Evolutionary conservation across 169 alveolate species (phyloP), one percentile per base, ranked within the genome.

Genomic region (Plasmodium adleri): DNA sequence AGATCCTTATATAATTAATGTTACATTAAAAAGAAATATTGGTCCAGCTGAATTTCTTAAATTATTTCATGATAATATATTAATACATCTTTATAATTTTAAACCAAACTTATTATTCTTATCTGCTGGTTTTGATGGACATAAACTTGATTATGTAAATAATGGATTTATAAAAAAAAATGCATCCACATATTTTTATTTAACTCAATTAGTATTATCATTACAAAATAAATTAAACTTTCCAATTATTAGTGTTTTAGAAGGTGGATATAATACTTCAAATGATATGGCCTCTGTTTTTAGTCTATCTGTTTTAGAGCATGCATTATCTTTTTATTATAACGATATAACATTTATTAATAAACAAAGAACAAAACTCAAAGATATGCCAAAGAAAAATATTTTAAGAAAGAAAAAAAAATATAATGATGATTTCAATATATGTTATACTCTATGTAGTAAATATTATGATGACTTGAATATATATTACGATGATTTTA

Each of bases 101-200:
- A 94, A 96, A 28, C 99, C 99, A 20, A 98, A 97, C 75, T 93
- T 97, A 59, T 97, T 97, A 12, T 96, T 97, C 64, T 93, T 97
- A 43, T 95, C 99, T n/a, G 99, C 99, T 26, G 99, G 99, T 10
- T 99, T 99, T 92, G 99, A 99, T 92, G 99, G 98, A 0, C 99
- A 98, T 90, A 95, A 94, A 92, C 92, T 96, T 39, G 99, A 99
- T 87, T 88, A 94, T 64, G 96, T 98, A 6, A 97, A 98, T 32
- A 96, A 96, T 43, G 99, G 99, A 24, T 94, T 95, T 67, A 95
- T 96, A 4, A 93, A 93, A 49, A 94, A 96, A 59, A 96, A 96
- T 17, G 99, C 98, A 83, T 96, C 96, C 58, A 99, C 98, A 64
- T 99, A 96, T 91, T 93, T 96, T 64, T 98, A 99, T 97, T 88